These are phyloP conservation scores for Closterium sp. DNA, from an alignment of 139 green algal genomes.

Conservation along the genomic window DNA sequence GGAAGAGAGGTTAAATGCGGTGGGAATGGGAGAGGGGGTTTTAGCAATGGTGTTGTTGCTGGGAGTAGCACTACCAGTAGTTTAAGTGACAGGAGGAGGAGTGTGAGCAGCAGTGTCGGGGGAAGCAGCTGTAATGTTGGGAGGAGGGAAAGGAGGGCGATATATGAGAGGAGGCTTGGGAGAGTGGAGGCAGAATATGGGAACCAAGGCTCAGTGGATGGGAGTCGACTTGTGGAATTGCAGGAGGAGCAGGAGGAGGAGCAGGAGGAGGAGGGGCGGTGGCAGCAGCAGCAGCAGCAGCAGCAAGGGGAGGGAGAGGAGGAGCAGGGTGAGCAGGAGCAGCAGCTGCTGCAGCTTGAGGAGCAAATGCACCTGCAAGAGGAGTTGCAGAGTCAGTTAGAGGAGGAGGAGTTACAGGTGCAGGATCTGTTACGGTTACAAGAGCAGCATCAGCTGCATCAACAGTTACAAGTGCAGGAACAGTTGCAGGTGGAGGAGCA, in stretches of 20 bases:
- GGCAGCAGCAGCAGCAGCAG: no score
- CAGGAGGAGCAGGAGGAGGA: neutral
- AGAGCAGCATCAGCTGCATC: neutral
- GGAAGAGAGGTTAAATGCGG: neutral
- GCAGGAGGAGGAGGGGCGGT: no score
- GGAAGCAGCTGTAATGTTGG: neutral
- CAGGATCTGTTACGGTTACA: neutral
- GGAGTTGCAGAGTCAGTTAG: neutral
- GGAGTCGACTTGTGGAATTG: neutral
- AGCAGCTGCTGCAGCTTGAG: neutral
- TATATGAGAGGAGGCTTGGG: neutral
- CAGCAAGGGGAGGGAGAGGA: no score
- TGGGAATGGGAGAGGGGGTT: neutral
- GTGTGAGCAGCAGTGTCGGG: neutral
- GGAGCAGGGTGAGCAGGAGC: neutral
- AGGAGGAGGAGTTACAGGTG: neutral
- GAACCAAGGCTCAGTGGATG: neutral
- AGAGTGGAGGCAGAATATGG: neutral
- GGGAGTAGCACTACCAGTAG: neutral
- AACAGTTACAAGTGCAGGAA: neutral
- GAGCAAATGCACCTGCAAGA: neutral
- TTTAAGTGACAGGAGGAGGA: neutral
- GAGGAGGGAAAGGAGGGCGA: neutral
- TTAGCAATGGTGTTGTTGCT: neutral
- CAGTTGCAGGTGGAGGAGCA: neutral